Evolutionary conservation across 495 filamentous ascomycete species (phyloP), one percentile per base, ranked within the genome.

Genomic region (Xylaria acuta): DNA sequence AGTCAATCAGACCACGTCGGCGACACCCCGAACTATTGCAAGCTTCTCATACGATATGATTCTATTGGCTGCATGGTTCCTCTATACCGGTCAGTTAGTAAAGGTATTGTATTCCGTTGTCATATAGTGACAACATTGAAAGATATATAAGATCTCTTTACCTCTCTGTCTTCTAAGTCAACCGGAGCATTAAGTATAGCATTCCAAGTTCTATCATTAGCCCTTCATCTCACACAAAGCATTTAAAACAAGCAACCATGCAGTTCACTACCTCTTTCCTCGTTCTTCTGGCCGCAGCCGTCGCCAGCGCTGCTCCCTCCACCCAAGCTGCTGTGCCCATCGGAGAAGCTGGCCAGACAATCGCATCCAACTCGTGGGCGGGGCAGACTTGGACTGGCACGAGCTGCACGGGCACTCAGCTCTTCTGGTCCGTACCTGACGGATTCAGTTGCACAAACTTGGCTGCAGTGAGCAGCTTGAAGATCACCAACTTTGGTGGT

Each of bases 371-470:
- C 49, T 53, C 49, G 22, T 53, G 22, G 49, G 49, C 49, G 22
- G 25, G 25, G 49, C 49, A 53, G 8, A 53, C 49, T n/a, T 53
- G 49, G 49, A 53, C 49, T 53, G 49, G 49, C 49, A 53, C 49
- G 2, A 53, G 49, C n/a, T 53, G 49, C 49, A 53, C 49, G 6
- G 49, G 49, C 49, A 53, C 49, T 14, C 49, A 53, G 49, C 49
- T 53, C 9, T 53, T 53, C 22, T 53, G 49, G 49, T 12, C 49
- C 22, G 22, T 14, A 11, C 49, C 49, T 25, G 49, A 53, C 3
- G 49, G 49, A 53, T 53, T 27, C 49, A 53, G 49, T 12, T 53
- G 49, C 49, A 53, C 49, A 12, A 53, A 53, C 49, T 53, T 53
- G 22, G 49, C 5, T 25, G 49, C 49, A 53, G 49, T 53, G n/a